phyloP scores from a whole-genome alignment of 768 basidiomycete genomes.

The Tylopilus cervinicoccineus region DNA sequence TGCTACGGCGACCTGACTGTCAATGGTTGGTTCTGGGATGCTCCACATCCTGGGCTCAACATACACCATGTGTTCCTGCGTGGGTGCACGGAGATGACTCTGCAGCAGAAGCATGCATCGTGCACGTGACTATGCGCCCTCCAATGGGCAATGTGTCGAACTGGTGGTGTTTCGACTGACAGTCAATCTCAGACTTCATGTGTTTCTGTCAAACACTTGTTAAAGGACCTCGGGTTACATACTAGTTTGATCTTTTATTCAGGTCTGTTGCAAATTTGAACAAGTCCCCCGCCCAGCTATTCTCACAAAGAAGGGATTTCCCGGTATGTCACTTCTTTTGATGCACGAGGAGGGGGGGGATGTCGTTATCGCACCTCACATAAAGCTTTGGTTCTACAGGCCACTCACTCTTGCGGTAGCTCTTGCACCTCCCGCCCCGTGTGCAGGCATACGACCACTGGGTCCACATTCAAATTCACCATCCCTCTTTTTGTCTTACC shows the following conservation, averaged over 20 bases:
- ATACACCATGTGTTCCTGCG: not conserved
- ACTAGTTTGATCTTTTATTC: not conserved
- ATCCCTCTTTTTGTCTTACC: not conserved
- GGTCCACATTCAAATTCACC: conserved; percentile 9
- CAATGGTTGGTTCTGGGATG: not conserved
- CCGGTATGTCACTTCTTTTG: conserved; percentile 25
- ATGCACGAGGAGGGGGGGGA: conserved; percentile 18
- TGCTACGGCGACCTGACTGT: conserved; percentile 5
- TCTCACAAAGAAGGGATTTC: conserved; percentile 22
- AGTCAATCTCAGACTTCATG: not conserved
- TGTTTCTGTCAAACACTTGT: not conserved
- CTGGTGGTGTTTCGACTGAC: not conserved
- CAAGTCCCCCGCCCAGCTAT: not conserved
- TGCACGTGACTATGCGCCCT: conserved; percentile 4
- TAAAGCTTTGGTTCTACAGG: conserved; percentile 19
- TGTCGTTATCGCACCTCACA: conserved; percentile 14
- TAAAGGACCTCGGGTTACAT: not conserved
- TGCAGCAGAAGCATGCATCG: not conserved
- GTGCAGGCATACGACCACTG: conserved; percentile 22
- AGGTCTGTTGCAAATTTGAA: not conserved
- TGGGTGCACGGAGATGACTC: conserved; percentile 26
- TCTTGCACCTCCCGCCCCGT: conserved; percentile 15
- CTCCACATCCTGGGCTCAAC: not conserved
- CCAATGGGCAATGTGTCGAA: not conserved
- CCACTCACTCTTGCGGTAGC: conserved; percentile 3